A percentile compares a stretch with the other conserved stretches of the same genome.
Evolutionary conservation across 129 eudicot species (phyloP).

Genomic region (Heracleum sosnowskyi): DNA sequence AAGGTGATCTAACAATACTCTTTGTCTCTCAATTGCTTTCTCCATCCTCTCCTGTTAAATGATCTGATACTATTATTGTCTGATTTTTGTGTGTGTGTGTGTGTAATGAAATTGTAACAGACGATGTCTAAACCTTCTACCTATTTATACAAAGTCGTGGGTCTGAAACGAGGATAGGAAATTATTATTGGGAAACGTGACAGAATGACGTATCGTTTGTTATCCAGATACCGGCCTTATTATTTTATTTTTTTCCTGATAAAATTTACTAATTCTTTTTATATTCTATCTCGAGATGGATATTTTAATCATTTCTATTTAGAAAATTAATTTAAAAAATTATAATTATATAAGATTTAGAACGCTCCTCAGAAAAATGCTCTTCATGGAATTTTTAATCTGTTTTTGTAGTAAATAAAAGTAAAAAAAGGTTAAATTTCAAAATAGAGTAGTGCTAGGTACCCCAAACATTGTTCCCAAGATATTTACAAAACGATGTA

Average conservation of each 20-base stretch:
- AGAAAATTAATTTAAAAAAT: too few species aligned
- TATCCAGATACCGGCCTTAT: background rate
- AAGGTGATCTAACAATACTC: constrained; percentile 71
- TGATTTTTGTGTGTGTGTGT: background rate
- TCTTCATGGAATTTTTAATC: too few species aligned
- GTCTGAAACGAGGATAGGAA: background rate
- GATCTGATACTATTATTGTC: background rate
- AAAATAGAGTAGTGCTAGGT: too few species aligned
- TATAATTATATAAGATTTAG: too few species aligned
- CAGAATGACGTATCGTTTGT: background rate
- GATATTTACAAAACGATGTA: too few species aligned
- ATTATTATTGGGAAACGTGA: constrained; percentile 6
- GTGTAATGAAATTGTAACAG: background rate
- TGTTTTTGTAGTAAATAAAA: too few species aligned
- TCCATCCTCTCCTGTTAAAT: constrained; percentile 34
- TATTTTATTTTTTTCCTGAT: background rate
- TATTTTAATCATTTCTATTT: too few species aligned
- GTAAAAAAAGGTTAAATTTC: too few species aligned
- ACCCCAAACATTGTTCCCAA: too few species aligned
- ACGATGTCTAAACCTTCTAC: background rate
- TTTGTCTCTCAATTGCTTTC: constrained; percentile 78
- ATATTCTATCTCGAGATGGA: too few species aligned
- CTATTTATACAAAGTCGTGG: background rate
- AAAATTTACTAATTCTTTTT: too few species aligned
- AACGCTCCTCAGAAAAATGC: too few species aligned